Base-by-base conservation (phyloP, 2,329 filamentous ascomycete species). In the Macrophomina pseudophaseolina region DNA sequence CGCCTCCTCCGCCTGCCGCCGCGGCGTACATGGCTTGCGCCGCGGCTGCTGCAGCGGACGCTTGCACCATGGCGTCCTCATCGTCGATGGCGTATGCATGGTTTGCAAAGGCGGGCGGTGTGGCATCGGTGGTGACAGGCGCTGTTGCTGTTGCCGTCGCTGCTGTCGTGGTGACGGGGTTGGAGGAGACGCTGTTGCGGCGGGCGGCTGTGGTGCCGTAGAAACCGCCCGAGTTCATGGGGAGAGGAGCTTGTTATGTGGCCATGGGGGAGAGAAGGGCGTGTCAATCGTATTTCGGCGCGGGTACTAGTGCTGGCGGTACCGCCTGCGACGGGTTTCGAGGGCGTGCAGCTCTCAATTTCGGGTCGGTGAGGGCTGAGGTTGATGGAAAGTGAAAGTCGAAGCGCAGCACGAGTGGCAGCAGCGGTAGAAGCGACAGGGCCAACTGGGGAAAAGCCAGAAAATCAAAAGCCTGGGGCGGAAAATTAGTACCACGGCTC, bases 201-300 rank as follows among this genome's bases (percentile, higher is more conserved):
- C 18, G 18, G 38, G 35, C 53, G 30, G 51, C 12, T 40, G 56
- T n/a, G 42, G 56, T 40, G 40, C 30, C 58, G 58, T 62, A 49
- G 32, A 62, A 49, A 30, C 30, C 58, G 58, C 58, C 44, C 42
- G 58, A 28, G 18, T 48, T 62, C 58, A 62, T 62, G 14, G 18
- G 14, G 52, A 8, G 38, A 14, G 14, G 38, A 16, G 42, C 42
- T 16, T 44, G 35, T 14, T 18, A 54, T 49, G 28, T n/a, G 32
- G 52, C 52, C 58, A 62, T 62, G 58, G 42, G 9, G 30, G 28
- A 35, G 12, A n/a, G 30, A 33, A 28, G 23, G 32, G 16, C 12
- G 38, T 30, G n/a, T 42, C 38, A 38, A 18, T 35, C 16, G 53
- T 58, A 8, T 6, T 9, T 23, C 5, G 49, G 49, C 49, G 16